These are phyloP conservation scores for Rosa rugosa DNA, from an alignment of 306 rosid species.

Conservation along the genomic window DNA sequence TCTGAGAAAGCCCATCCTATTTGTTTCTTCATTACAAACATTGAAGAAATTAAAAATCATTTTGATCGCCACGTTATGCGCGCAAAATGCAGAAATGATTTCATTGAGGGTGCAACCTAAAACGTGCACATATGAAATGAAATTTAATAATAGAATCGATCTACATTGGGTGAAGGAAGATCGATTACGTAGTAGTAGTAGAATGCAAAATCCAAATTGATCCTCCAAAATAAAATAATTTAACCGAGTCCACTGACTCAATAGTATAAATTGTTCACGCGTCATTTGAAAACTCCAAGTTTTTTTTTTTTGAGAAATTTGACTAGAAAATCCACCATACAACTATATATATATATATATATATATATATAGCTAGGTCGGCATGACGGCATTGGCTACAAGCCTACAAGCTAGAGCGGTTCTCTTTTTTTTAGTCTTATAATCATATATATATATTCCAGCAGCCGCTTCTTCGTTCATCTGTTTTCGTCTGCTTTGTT, in stretches of 20 bases:
- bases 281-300: neutral
- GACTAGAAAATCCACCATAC: neutral
- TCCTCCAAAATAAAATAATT: neutral
- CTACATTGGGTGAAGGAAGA: neutral
- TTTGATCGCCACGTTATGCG: neutral
- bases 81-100: neutral
- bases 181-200: neutral
- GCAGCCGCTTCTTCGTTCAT: neutral
- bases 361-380: neutral
- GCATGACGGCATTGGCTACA: neutral
- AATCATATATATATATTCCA: neutral
- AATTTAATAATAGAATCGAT: neutral
- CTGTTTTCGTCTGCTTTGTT: constrained; percentile 3
- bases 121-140: neutral
- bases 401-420: neutral
- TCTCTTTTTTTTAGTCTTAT: neutral
- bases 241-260: neutral
- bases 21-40: neutral
- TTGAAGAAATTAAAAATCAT: neutral
- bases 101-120: neutral
- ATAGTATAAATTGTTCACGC: neutral
- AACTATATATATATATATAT: no score
- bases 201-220: neutral
- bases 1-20: no score
- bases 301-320: no score